A percentile compares a stretch with the other conserved stretches of the same genome.
These are phyloP conservation scores for Phaffomyces thermotolerans DNA, from an alignment of 805 yeast genomes.

Conservation along the genomic window DNA sequence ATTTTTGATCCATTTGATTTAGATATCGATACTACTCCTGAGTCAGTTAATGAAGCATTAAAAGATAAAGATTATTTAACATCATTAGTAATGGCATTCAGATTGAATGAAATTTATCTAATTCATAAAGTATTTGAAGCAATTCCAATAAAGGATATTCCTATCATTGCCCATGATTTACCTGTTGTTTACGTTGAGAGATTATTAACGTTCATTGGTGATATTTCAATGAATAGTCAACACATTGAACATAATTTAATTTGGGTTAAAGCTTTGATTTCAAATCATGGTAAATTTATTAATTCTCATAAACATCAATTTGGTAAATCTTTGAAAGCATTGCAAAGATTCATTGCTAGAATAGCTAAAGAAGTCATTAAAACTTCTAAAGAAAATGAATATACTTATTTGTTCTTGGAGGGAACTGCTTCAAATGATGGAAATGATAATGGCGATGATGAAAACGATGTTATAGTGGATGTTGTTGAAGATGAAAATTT, in stretches of 20 bases:
- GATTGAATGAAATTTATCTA: constrained; percentile 75
- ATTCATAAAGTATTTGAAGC: constrained; percentile 68
- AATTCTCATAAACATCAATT: constrained; percentile 54
- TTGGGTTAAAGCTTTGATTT: constrained; percentile 69
- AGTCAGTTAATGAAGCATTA: constrained; percentile 55
- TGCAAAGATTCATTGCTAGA: constrained; percentile 69
- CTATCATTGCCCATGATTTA: constrained; percentile 55
- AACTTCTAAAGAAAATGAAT: constrained; percentile 46
- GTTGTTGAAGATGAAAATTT: constrained; percentile 2
- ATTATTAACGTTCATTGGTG: constrained; percentile 62
- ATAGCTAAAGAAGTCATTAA: constrained; percentile 66
- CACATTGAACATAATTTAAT: constrained; percentile 79
- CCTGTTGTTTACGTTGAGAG: constrained; percentile 74
- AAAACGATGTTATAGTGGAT: constrained; percentile 8
- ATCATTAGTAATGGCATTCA: constrained; percentile 87
- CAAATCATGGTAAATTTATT: constrained; percentile 73
- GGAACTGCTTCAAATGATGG: constrained; percentile 10
- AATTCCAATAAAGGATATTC: constrained; percentile 64
- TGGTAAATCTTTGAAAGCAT: constrained; percentile 54
- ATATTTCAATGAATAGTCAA: constrained; percentile 57
- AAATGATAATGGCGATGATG: constrained; percentile 1
- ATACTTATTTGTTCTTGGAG: constrained; percentile 46
- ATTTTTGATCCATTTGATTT: constrained; percentile 92
- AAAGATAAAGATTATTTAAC: constrained; percentile 51
- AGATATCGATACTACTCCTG: constrained; percentile 88